These are phyloP conservation scores for Verbascum thapsus DNA, from an alignment of 257 asterid species.

Conservation along the genomic window DNA sequence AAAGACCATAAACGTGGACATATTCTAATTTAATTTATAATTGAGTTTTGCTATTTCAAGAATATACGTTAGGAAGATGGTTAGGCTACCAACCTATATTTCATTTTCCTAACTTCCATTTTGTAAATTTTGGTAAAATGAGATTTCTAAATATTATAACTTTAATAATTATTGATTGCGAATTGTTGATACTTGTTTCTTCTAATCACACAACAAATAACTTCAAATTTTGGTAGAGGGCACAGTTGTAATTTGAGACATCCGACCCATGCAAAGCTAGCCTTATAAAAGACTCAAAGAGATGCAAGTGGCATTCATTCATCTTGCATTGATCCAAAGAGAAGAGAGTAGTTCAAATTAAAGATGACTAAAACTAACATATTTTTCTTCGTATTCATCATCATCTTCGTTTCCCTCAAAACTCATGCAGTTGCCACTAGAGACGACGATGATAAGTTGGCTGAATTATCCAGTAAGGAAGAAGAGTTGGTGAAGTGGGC, in stretches of 20 bases:
- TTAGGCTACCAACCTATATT: constrained; percentile 93
- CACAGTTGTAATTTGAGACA: constrained; percentile 33
- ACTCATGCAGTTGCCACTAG: constrained; percentile 5
- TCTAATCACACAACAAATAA: too few species aligned
- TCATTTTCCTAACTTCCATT: too few species aligned
- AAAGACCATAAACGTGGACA: constrained; percentile 31
- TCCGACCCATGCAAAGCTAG: constrained; percentile 38
- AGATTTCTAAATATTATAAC: too few species aligned
- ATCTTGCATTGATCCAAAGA: constrained; percentile 43
- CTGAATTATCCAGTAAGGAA: too few species aligned
- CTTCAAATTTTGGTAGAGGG: constrained; percentile 33
- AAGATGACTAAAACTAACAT: constrained; percentile 16
- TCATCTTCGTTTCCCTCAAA: constrained; percentile 9
- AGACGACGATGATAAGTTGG: constrained; percentile 2
- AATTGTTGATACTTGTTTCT: too few species aligned
- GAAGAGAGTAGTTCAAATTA: constrained; percentile 5
- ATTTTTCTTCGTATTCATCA: constrained; percentile 18
- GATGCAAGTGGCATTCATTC: constrained; percentile 35
- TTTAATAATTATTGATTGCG: too few species aligned
- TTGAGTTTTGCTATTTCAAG: constrained; percentile 10
- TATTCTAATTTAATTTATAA: neutral
- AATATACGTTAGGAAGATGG: constrained; percentile 31
- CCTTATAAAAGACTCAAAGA: constrained; percentile 26
- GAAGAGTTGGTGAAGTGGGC: constrained; percentile 41
- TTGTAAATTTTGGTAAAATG: neutral